Conservation (phyloP, 768 basidiomycete species). For the Tubosaeta sp. region DNA sequence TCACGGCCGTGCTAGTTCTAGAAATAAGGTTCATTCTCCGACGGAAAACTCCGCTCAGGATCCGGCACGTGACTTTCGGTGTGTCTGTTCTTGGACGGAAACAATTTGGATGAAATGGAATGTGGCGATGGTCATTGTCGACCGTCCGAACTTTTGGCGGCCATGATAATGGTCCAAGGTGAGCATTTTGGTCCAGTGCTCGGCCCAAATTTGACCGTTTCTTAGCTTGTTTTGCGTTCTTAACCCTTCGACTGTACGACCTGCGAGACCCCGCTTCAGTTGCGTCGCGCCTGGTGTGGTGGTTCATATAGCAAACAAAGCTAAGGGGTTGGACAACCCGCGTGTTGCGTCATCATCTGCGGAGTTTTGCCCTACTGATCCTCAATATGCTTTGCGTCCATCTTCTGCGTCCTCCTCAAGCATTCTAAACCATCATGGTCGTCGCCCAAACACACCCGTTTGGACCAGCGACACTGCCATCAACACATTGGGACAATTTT, state of each 20-base stretch:
- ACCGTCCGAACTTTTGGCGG: slow-evolving; percentile 45
- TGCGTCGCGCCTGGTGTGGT: not conserved
- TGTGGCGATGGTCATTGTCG: slow-evolving; percentile 69
- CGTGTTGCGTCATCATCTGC: not conserved
- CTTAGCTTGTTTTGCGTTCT: slow-evolving; percentile 5
- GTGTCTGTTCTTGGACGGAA: not conserved
- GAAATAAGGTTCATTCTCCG: slow-evolving; percentile 27
- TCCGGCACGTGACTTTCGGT: slow-evolving; percentile 6
- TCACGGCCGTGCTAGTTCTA: slow-evolving; percentile 22
- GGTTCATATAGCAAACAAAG: not conserved
- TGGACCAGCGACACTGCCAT: slow-evolving; percentile 6
- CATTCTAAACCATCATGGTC: not conserved
- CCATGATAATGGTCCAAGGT: slow-evolving; percentile 29
- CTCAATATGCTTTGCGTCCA: not conserved
- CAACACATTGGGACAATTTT: slow-evolving; percentile 9
- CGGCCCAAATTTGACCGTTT: not conserved
- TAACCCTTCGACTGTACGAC: not conserved
- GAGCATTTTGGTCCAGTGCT: not conserved
- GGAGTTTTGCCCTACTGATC: not conserved
- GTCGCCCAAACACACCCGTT: not conserved
- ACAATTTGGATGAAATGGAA: slow-evolving; percentile 56
- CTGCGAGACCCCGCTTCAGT: not conserved
- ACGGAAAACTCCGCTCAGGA: slow-evolving; percentile 10
- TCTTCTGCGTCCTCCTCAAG: not conserved
- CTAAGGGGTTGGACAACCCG: not conserved